These are phyloP conservation scores for Saccharomycopsis phalli DNA, from an alignment of 1,139 yeast genomes.

Conservation along the genomic window DNA sequence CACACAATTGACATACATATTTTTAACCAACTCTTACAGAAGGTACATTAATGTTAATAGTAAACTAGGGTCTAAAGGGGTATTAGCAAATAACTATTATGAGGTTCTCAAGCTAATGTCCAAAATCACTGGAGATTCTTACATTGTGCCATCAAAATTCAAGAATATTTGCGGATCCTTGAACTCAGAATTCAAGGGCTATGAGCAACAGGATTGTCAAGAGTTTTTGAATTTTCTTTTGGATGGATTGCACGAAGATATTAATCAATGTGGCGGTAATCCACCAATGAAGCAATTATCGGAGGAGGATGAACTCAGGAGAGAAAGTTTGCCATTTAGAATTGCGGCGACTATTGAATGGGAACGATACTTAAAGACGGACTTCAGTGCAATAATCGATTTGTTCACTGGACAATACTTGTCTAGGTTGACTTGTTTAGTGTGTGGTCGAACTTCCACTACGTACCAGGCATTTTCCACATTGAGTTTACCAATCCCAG, in stretches of 20 bases:
- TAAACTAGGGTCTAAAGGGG: conserved; percentile 76
- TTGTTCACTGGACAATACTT: conserved; percentile 87
- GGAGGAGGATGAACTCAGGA: conserved; percentile 60
- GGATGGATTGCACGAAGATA: conserved; percentile 84
- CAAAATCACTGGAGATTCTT: conserved; percentile 35
- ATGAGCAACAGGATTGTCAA: conserved; percentile 88
- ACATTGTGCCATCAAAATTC: conserved; percentile 48
- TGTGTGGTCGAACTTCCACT: conserved; percentile 74
- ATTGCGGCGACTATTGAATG: conserved; percentile 90
- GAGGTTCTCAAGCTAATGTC: conserved; percentile 54
- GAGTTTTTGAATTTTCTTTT: conserved; percentile 79
- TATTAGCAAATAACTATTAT: conserved; percentile 66
- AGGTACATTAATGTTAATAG: conserved; percentile 69
- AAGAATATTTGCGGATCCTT: conserved; percentile 59
- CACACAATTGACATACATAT: conserved; percentile 37
- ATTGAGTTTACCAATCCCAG: conserved; percentile 65
- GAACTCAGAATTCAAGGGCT: conserved; percentile 63
- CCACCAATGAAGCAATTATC: conserved; percentile 52
- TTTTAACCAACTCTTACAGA: conserved; percentile 50
- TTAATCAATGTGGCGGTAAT: conserved; percentile 57
- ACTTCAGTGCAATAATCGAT: conserved; percentile 78
- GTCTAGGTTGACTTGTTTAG: conserved; percentile 67
- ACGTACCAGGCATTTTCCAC: conserved; percentile 79
- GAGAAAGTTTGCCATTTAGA: conserved; percentile 72
- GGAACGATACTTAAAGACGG: conserved; percentile 82